Percentiles rank a stretch among this genome's conserved stretches.
Evolutionary conservation across 1,284 basidiomycete genomes (phyloP).

Genomic region (Omphalotus olearius): DNA sequence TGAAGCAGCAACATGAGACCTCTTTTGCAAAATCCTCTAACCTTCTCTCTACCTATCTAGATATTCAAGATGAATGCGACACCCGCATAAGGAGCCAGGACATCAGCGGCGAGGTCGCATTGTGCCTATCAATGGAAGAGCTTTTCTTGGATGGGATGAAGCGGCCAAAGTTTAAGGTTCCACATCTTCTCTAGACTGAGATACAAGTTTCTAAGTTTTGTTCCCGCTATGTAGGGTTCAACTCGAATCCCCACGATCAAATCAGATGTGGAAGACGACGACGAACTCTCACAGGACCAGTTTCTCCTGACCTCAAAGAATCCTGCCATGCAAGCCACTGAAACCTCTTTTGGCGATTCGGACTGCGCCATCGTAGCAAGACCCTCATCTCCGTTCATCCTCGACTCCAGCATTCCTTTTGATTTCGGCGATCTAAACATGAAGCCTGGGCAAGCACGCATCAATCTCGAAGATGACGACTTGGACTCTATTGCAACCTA

Average conservation of each 20-base stretch:
- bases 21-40: constrained; percentile 15
- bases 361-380: neutral
- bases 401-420: constrained; percentile 13
- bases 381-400: neutral
- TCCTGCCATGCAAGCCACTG: neutral
- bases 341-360: neutral
- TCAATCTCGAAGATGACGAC: neutral
- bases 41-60: constrained; percentile 22
- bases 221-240: constrained; percentile 12
- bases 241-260: constrained; percentile 8
- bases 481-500: neutral
- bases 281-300: constrained; percentile 23
- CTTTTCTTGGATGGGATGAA: constrained; percentile 41
- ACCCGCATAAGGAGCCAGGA: neutral
- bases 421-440: neutral
- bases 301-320: neutral
- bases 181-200: constrained; percentile 8
- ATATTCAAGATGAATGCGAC: neutral
- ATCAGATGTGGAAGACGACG: constrained; percentile 23
- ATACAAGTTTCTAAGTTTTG: neutral
- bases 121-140: constrained; percentile 44
- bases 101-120: constrained; percentile 29
- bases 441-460: neutral
- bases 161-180: constrained; percentile 50
- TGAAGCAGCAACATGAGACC: constrained; percentile 12